Percentiles rank a stretch among this genome's conserved stretches.
Conservation (phyloP, 345 rosid genomes). For the Schrenkiella parvula region DNA sequence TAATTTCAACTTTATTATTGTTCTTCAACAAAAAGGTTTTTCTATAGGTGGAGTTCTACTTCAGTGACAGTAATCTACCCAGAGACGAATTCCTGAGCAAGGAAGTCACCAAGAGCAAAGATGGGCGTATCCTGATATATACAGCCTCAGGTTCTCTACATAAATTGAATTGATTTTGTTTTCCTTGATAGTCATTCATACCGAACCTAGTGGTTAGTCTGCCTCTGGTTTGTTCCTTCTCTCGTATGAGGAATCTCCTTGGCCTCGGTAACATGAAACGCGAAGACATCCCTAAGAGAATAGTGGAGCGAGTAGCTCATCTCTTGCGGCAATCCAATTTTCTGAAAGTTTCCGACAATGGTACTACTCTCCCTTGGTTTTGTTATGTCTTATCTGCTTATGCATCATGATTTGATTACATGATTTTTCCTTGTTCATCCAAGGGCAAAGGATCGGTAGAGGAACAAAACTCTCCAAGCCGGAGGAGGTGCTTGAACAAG, state of each 20-base stretch:
- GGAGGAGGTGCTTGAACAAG: constrained; percentile 40
- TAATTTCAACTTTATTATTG: not conserved
- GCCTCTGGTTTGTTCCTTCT: constrained; percentile 42
- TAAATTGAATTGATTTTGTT: not conserved
- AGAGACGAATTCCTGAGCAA: constrained; percentile 31
- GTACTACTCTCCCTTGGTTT: constrained; percentile 10
- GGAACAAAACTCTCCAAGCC: constrained; percentile 36
- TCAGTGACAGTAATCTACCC: constrained; percentile 41
- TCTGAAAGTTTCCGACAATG: constrained; percentile 41
- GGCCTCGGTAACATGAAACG: constrained; percentile 30
- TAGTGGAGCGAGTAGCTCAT: constrained; percentile 28
- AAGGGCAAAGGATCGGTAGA: constrained; percentile 49
- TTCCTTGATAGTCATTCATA: not conserved
- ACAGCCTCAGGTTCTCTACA: not conserved
- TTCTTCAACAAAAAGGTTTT: not conserved
- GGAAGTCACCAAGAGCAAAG: constrained; percentile 31
- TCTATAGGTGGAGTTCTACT: constrained; percentile 37
- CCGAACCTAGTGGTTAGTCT: constrained; percentile 38
- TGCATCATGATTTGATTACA: not conserved
- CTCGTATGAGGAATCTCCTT: constrained; percentile 39
- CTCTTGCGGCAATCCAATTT: constrained; percentile 27
- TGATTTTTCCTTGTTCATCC: not conserved
- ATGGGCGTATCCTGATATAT: constrained; percentile 33
- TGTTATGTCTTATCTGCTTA: not conserved
- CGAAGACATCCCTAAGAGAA: constrained; percentile 22